Base-by-base conservation (phyloP, 2,329 filamentous ascomycete species). In the Penicillium frequentans region DNA sequence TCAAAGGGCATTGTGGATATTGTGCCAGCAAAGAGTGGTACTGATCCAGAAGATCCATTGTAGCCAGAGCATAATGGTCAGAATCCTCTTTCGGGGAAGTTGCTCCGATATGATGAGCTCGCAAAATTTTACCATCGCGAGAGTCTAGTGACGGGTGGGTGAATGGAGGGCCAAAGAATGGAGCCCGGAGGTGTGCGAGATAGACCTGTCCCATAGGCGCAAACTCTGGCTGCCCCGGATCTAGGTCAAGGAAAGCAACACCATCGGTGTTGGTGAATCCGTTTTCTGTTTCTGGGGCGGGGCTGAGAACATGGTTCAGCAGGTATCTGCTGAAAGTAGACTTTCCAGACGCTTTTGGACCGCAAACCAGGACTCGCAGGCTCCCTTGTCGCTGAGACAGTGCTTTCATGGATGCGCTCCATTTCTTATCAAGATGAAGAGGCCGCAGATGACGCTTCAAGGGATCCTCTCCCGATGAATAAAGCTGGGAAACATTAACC, bases 141-240 rank as follows among this genome's bases (percentile, higher is more conserved):
- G 70, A 61, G 68, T 69, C 58, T 70, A 73, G 43, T 31, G 63
- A 72, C 5, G 80, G 77, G 64, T 86, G 83, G 1, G 81, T 80
- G 62, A 83, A 86, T 2, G 82, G 75, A 16, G 84, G 84, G 0
- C 84, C 83, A 43, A 87, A 77, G 43, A 82, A 77, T 5, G 81
- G 78, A 14, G 77, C 70, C 23, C 71, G 72, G 14, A 87, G 69
- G 50, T 83, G 77, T 4, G 81, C 74, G 11, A 88, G 76, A 43
- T 84, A 86, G 13, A 87, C 72, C 53, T 84, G 82, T 2, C 85
- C 85, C 57, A 83, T 82, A 7, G 84, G 77, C 1, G 79, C 79
- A 62, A 85, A 86, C 64, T 87, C 84, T 11, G 84, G 84, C 62
- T 84, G 82, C 8, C 79, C 80, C 7, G 83, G 79, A 60, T 88